Conservation (phyloP, 345 rosid genomes). For the Linum usitatissimum region DNA sequence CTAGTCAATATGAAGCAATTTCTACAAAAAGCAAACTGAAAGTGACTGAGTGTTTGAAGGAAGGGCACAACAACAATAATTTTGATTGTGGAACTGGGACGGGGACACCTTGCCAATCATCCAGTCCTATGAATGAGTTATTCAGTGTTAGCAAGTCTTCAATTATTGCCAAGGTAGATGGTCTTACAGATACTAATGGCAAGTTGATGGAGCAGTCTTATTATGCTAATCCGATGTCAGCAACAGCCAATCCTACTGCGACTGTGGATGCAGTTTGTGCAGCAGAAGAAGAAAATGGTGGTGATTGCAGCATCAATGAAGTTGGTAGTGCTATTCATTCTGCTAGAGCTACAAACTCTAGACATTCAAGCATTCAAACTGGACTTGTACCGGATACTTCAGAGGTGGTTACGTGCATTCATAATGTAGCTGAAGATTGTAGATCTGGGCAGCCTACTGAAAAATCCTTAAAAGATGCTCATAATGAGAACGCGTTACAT, state of each 20-base stretch:
- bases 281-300: conserved; percentile 20
- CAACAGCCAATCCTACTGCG: conserved; percentile 22
- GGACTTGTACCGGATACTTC: conserved; percentile 15
- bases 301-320: conserved; percentile 20
- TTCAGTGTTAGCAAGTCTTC: conserved; percentile 17
- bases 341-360: conserved; percentile 27
- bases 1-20: conserved; percentile 66
- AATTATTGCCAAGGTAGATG: conserved; percentile 19
- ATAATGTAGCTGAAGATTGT: not conserved
- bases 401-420: not conserved
- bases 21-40: conserved; percentile 62
- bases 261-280: conserved; percentile 19
- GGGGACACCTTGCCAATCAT: too few species aligned
- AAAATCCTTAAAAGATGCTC: not conserved
- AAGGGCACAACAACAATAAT: not conserved
- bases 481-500: not conserved
- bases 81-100: conserved; percentile 52
- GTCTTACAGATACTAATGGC: conserved; percentile 12
- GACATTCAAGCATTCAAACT: conserved; percentile 18
- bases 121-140: not conserved
- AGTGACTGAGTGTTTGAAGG: conserved; percentile 6
- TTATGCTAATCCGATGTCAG: conserved; percentile 18
- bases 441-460: not conserved
- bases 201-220: conserved; percentile 30
- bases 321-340: conserved; percentile 17